These are phyloP conservation scores for Ophiostoma quercus DNA, from an alignment of 2,329 filamentous ascomycete genomes.

Conservation along the genomic window DNA sequence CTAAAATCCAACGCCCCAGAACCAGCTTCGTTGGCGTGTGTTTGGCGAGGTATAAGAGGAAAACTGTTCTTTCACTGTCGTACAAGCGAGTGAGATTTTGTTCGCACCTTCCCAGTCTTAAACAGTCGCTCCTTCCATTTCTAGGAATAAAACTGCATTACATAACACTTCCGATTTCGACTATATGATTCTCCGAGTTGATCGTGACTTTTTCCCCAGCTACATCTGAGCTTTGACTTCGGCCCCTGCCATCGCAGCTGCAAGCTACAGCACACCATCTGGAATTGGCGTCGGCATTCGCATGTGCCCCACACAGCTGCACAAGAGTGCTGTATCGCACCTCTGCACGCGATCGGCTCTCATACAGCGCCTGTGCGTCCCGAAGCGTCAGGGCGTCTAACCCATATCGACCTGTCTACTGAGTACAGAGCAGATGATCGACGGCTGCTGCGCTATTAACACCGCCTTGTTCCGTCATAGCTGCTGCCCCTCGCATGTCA, in stretches of 20 bases:
- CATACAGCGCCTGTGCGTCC: neutral
- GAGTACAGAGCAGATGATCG: neutral
- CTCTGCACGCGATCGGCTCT: neutral
- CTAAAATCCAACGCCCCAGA: no score
- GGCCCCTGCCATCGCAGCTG: neutral
- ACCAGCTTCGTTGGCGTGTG: neutral
- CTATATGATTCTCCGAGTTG: neutral
- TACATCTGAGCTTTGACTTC: neutral
- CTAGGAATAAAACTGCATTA: neutral
- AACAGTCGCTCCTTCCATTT: neutral
- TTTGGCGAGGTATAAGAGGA: neutral
- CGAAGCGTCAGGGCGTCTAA: neutral
- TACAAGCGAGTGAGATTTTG: neutral
- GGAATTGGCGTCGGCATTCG: neutral
- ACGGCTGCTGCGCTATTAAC: neutral
- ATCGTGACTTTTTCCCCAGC: neutral
- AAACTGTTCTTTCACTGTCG: neutral
- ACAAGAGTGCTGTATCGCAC: neutral
- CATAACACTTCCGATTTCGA: neutral
- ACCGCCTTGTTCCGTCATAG: constrained; percentile 3
- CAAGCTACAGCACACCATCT: neutral
- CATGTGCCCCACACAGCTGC: neutral
- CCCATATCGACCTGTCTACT: neutral
- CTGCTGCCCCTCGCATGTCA: neutral
- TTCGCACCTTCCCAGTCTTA: neutral